Evolutionary conservation across 2,329 filamentous ascomycete genomes (phyloP), one percentile per base, ranked within the genome.

Genomic region (Colletotrichum falcatum): DNA sequence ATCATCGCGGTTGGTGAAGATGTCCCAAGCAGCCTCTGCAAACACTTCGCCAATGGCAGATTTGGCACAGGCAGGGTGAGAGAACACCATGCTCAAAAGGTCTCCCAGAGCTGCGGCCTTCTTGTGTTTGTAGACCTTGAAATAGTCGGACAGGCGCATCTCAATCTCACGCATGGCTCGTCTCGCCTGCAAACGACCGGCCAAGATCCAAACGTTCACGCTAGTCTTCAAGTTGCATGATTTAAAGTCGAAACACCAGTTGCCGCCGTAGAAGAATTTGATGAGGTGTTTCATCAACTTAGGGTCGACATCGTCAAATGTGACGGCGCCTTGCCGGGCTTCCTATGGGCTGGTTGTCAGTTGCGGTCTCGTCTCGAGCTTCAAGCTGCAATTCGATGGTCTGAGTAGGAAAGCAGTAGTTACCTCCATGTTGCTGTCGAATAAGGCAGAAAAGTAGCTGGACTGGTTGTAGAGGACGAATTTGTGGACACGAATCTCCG

Each of bases 371-470:
- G 9, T 12, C 28, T 33, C 51, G 1, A 18, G 14, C 9, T 14
- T 1, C 23, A 18, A 20, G 16, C 4, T n/a, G 0, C 9, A 23
- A 33, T 30, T 1, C 5, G 9, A n/a, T 4, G 11, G 5, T 1
- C 14, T 28, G 9, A 9, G 3, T 4, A 16, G 55, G 35, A 44
- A 12, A 33, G 20, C 12, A 33, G 8, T 18, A 33, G 0, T 9
- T 23, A 67, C 60, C 60, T 64, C 11, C 18, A 49, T 42, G 2
- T 14, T 18, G n/a, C 35, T 26, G 1, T 30, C 9, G 3, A 69
- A 60, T 2, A 48, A 12, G 12, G 33, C 35, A 2, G 9, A 16
- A 28, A 68, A 68, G 35, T 26, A 65, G 0, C 1, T 0, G 1
- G 61, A 65, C 3, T 69, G 53, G 4, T 5, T 0, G 20, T 5